phyloP scores from a whole-genome alignment of 352 stramenopile genomes.

The Globisporangium spiculum region DNA sequence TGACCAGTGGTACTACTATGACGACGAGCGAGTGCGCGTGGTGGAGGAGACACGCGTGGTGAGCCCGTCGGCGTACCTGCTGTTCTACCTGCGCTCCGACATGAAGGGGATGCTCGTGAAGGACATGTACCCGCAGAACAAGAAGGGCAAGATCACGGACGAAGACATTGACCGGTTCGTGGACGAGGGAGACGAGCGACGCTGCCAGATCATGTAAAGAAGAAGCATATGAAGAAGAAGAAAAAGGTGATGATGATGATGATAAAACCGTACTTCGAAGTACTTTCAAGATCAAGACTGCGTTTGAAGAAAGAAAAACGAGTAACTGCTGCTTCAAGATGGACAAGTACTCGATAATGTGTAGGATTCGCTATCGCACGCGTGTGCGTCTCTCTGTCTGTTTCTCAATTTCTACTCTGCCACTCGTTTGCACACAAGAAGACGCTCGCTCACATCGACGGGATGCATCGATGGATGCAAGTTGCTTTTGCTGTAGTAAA shows the following conservation, averaged over 20 bases:
- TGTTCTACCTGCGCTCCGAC: slow-evolving; percentile 91
- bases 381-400: background rate
- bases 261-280: background rate
- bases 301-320: background rate
- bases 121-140: slow-evolving; percentile 85
- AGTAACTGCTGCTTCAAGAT: slow-evolving; percentile 5
- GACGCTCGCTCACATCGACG: too few relatives aligned
- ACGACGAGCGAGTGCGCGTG: slow-evolving; percentile 84
- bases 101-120: slow-evolving; percentile 81
- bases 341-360: slow-evolving; percentile 5
- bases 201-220: slow-evolving; percentile 82
- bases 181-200: slow-evolving; percentile 75
- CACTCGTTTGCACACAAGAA: background rate
- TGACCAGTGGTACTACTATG: slow-evolving; percentile 90
- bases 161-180: slow-evolving; percentile 89
- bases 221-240: background rate
- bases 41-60: slow-evolving; percentile 87
- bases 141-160: slow-evolving; percentile 83
- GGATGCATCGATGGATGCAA: background rate
- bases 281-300: background rate
- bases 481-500: background rate
- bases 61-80: slow-evolving; percentile 85
- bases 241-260: background rate
- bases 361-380: background rate
- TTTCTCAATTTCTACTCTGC: background rate